phyloP scores from a whole-genome alignment of 2,329 filamentous ascomycete genomes.

The Alternaria rosae region DNA sequence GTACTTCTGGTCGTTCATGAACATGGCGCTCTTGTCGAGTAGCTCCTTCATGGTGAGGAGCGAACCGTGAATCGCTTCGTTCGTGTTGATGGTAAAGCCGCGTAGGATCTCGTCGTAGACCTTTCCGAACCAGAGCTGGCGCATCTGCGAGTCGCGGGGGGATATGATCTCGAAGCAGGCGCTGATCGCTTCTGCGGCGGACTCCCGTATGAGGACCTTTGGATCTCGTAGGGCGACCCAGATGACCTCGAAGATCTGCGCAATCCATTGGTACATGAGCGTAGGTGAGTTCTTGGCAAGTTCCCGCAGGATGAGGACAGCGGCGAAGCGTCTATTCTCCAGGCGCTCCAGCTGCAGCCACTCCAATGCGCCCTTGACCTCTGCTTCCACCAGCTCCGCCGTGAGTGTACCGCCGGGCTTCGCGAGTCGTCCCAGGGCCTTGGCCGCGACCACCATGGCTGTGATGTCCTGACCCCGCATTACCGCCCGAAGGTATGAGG shows the following conservation, averaged over 20 bases:
- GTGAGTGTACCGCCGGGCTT: constrained; percentile 92
- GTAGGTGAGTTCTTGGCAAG: constrained; percentile 92
- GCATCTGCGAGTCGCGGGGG: constrained; percentile 87
- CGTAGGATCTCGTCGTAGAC: constrained; percentile 86
- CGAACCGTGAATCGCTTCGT: constrained; percentile 93
- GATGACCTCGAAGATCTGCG: constrained; percentile 93
- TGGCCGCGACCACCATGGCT: constrained; percentile 88
- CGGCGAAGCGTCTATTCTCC: constrained; percentile 91
- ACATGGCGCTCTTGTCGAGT: constrained; percentile 95
- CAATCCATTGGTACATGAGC: constrained; percentile 92
- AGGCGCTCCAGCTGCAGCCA: constrained; percentile 95
- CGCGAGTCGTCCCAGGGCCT: constrained; percentile 87
- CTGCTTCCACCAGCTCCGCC: constrained; percentile 93
- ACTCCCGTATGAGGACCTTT: constrained; percentile 89
- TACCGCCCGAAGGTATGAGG: constrained; percentile 85
- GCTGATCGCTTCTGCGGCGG: constrained; percentile 90
- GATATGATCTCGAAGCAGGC: constrained; percentile 96
- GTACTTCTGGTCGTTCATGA: constrained; percentile 92
- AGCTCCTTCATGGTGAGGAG: constrained; percentile 91
- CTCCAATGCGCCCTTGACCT: constrained; percentile 94
- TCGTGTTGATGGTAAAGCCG: constrained; percentile 77
- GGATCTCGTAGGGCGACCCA: constrained; percentile 93
- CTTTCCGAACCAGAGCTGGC: constrained; percentile 85
- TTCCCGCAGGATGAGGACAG: constrained; percentile 88
- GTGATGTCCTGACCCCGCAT: constrained; percentile 89